Conservation (phyloP, 2,329 filamentous ascomycete species). For the Tolypocladium nubicola region DNA sequence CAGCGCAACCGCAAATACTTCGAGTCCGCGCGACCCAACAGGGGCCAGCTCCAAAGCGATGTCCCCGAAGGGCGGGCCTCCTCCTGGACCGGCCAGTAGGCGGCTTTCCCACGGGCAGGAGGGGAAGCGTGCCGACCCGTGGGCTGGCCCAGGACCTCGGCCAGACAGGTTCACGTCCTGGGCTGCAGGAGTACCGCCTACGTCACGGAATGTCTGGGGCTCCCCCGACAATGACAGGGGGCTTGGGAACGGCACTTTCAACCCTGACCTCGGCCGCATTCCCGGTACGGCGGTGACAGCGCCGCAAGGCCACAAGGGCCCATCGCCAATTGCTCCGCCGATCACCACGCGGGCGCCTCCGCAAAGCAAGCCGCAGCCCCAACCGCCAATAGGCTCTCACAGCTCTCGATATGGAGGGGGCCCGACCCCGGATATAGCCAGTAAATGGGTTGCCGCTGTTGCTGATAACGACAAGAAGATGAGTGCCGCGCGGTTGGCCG, state of each 20-base stretch:
- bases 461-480: conserved; percentile 36
- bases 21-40: conserved; percentile 1
- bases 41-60: conserved; percentile 3
- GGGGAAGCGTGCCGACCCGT: conserved; percentile 20
- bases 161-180: conserved; percentile 41
- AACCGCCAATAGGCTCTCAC: conserved; percentile 21
- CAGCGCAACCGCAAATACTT: not conserved
- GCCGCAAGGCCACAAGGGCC: conserved; percentile 25
- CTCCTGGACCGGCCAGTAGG: conserved; percentile 11
- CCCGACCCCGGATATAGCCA: conserved; percentile 21
- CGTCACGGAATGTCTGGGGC: conserved; percentile 60
- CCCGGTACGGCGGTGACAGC: conserved; percentile 25
- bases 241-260: conserved; percentile 71
- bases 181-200: conserved; percentile 31
- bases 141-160: conserved; percentile 28
- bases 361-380: conserved; percentile 13
- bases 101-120: conserved; percentile 22
- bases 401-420: conserved; percentile 14
- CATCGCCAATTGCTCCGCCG: conserved; percentile 34
- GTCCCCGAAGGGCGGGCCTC: conserved; percentile 7
- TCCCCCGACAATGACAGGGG: conserved; percentile 60
- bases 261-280: conserved; percentile 44
- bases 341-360: conserved; percentile 11
- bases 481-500: conserved; percentile 25
- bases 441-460: conserved; percentile 31